Percentiles rank a stretch among this genome's conserved stretches.
phyloP scores from a whole-genome alignment of 805 yeast species.

The Saturnispora besseyi region DNA sequence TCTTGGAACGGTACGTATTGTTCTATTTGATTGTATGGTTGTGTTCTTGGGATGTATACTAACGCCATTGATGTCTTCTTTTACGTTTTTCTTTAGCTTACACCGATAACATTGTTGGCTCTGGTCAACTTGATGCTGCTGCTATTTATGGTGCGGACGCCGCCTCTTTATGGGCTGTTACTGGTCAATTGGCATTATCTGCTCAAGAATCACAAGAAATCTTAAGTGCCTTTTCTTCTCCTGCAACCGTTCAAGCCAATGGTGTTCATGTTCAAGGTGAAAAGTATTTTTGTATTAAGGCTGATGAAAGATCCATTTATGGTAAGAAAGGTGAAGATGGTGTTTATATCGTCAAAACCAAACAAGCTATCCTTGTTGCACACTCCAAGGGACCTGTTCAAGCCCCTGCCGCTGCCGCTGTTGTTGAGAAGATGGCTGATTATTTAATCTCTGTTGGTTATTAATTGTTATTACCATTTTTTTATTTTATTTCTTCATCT shows the following conservation, averaged over 20 bases:
- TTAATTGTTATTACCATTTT: constrained; percentile 27
- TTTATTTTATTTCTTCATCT: neutral
- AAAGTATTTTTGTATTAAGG: constrained; percentile 80
- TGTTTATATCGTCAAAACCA: constrained; percentile 82
- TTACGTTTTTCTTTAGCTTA: constrained; percentile 47
- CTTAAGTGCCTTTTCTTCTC: constrained; percentile 73
- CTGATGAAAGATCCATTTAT: constrained; percentile 88
- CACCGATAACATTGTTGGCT: constrained; percentile 83
- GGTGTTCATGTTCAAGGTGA: constrained; percentile 82
- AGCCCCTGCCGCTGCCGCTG: constrained; percentile 91
- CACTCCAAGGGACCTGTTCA: constrained; percentile 88
- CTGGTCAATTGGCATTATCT: constrained; percentile 55
- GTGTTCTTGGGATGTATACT: neutral
- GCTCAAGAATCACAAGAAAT: constrained; percentile 65
- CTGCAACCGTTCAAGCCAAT: constrained; percentile 67
- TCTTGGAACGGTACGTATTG: constrained; percentile 30
- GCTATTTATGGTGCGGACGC: constrained; percentile 93
- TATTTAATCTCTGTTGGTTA: constrained; percentile 83
- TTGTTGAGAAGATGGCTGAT: constrained; percentile 93
- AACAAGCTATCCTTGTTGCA: constrained; percentile 86
- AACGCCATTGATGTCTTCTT: neutral
- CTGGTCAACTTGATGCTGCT: constrained; percentile 86
- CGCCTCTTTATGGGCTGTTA: constrained; percentile 87
- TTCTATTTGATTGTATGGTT: too few species aligned
- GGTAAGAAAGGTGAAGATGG: constrained; percentile 90